phyloP scores from a whole-genome alignment of 2,329 filamentous ascomycete genomes.

The Colletotrichum viniferum region DNA sequence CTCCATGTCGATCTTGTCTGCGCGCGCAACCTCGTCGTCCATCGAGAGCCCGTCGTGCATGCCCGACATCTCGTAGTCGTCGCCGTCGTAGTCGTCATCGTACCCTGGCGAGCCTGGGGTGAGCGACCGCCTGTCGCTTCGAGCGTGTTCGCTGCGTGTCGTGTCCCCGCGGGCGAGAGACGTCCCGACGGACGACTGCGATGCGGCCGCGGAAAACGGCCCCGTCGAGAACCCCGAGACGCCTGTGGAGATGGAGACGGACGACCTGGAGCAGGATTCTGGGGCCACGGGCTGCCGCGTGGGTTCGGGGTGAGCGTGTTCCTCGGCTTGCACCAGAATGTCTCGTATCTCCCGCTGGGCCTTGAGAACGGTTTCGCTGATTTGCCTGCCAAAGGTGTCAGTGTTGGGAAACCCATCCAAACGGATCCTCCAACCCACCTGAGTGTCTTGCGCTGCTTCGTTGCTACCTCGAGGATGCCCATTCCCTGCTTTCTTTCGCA shows the following conservation, averaged over 20 bases:
- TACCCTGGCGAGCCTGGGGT: neutral
- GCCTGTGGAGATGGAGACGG: slow-evolving; percentile 11
- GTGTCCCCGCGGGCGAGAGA: neutral
- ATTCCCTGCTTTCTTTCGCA: slow-evolving; percentile 1
- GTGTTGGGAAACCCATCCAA: neutral
- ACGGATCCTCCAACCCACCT: neutral
- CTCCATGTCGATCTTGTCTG: slow-evolving; percentile 33
- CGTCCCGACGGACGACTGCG: neutral
- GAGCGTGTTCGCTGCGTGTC: neutral
- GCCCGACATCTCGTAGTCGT: neutral
- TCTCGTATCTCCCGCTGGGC: neutral
- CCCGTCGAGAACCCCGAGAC: neutral
- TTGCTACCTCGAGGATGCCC: slow-evolving; percentile 12
- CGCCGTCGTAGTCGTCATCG: neutral
- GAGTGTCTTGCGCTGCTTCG: slow-evolving; percentile 1
- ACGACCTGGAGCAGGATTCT: slow-evolving; percentile 17
- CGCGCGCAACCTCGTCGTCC: neutral
- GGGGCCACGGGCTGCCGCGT: neutral
- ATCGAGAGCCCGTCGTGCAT: slow-evolving; percentile 28
- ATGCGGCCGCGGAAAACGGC: neutral
- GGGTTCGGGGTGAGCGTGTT: neutral
- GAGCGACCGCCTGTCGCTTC: neutral
- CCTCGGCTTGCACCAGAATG: neutral
- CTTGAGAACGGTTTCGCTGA: neutral
- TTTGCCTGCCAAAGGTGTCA: neutral